These are phyloP conservation scores for Phlebiopsis gigantea DNA, from an alignment of 768 basidiomycete genomes.

Conservation along the genomic window DNA sequence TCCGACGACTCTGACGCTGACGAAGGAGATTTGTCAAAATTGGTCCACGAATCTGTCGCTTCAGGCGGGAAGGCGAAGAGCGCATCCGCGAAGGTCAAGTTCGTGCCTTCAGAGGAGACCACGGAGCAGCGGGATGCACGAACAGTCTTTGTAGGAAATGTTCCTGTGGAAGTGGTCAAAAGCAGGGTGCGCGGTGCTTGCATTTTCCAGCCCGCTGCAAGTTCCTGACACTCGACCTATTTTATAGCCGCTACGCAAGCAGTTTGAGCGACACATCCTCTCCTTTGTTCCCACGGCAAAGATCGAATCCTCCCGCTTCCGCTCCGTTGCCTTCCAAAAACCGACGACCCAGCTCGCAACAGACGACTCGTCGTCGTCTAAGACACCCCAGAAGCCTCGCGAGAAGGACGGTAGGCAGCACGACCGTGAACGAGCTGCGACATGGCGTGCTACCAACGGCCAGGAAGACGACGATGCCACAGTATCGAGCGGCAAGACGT, in stretches of 20 bases:
- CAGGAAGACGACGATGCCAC: conserved; percentile 37
- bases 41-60: conserved; percentile 63
- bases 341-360: conserved; percentile 65
- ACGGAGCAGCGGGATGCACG: conserved; percentile 67
- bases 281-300: conserved; percentile 66
- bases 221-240: background rate
- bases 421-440: conserved; percentile 51
- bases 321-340: conserved; percentile 84
- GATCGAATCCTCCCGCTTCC: conserved; percentile 91
- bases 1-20: conserved; percentile 20
- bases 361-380: conserved; percentile 26
- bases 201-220: background rate
- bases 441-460: conserved; percentile 42
- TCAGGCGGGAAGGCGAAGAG: conserved; percentile 26
- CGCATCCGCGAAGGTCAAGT: conserved; percentile 34
- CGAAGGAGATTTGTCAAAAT: conserved; percentile 29
- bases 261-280: conserved; percentile 72
- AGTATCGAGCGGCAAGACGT: conserved; percentile 53
- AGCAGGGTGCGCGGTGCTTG: conserved; percentile 53
- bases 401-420: conserved; percentile 38
- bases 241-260: conserved; percentile 69
- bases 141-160: conserved; percentile 90
- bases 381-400: conserved; percentile 7
- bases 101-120: conserved; percentile 66
- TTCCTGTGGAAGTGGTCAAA: conserved; percentile 71